Evolutionary conservation across 2,329 filamentous ascomycete genomes (phyloP).

Genomic region (Leptographium procerum): DNA sequence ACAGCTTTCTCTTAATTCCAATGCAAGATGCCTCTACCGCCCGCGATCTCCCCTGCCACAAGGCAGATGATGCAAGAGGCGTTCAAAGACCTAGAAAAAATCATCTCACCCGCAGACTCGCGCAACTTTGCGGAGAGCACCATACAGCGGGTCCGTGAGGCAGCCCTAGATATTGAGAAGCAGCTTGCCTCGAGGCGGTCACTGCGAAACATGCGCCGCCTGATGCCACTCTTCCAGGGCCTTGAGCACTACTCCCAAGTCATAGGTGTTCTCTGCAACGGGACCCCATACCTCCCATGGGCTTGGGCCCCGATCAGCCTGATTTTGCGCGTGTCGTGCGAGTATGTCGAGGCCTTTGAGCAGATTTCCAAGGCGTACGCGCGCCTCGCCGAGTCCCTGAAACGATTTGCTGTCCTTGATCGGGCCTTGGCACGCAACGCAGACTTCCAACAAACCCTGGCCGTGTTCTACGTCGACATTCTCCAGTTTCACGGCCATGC

Average conservation of each 20-base stretch:
- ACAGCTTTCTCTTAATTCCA: no score
- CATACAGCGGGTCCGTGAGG: constrained; percentile 24
- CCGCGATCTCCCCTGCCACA: constrained; percentile 4
- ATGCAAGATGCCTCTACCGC: constrained; percentile 7
- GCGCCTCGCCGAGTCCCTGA: constrained; percentile 25
- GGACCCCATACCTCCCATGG: constrained; percentile 32
- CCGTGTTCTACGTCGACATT: constrained; percentile 35
- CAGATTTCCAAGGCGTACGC: constrained; percentile 27
- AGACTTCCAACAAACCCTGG: constrained; percentile 28
- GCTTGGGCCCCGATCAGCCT: constrained; percentile 34
- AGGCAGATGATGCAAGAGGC: constrained; percentile 13
- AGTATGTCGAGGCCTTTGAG: constrained; percentile 29
- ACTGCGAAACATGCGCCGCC: constrained; percentile 27
- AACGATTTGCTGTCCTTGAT: constrained; percentile 24
- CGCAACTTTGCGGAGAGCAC: constrained; percentile 19
- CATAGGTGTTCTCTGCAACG: constrained; percentile 32
- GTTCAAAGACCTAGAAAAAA: constrained; percentile 13
- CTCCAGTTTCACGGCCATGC: constrained; percentile 33
- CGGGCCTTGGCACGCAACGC: constrained; percentile 18
- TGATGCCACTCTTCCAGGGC: constrained; percentile 28
- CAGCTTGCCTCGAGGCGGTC: no score
- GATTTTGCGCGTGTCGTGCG: constrained; percentile 20
- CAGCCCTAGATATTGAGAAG: constrained; percentile 15
- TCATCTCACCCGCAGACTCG: constrained; percentile 9
- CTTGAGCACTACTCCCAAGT: constrained; percentile 29